Evolutionary conservation across 805 yeast genomes (phyloP).

Genomic region (Blastobotrys robertii): DNA sequence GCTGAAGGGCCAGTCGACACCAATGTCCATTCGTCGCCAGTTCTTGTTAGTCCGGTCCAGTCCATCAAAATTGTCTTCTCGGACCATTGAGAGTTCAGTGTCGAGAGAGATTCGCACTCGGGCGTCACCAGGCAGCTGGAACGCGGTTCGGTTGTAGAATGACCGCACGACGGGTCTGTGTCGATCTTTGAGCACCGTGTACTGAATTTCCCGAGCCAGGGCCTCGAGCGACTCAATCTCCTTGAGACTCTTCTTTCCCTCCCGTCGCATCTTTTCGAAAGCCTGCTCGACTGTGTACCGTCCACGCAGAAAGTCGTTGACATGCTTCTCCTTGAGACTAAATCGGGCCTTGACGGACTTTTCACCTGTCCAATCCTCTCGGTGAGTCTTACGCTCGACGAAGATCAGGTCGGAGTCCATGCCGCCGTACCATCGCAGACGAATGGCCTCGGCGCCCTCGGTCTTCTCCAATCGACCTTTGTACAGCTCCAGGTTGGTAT

Average conservation of each 20-base stretch:
- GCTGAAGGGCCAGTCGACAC: slow-evolving; percentile 89
- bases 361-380: slow-evolving; percentile 99
- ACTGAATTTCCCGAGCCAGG: slow-evolving; percentile 87
- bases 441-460: slow-evolving; percentile 98
- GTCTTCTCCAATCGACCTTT: slow-evolving; percentile 91
- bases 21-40: slow-evolving; percentile 98
- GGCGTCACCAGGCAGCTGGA: slow-evolving; percentile 98
- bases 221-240: slow-evolving; percentile 91
- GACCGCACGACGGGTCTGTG: slow-evolving; percentile 92
- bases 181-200: slow-evolving; percentile 71
- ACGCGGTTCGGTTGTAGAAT: slow-evolving; percentile 95
- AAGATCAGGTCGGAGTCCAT: slow-evolving; percentile 88
- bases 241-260: slow-evolving; percentile 75
- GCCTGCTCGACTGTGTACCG: slow-evolving; percentile 79
- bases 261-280: slow-evolving; percentile 85
- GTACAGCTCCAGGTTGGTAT: slow-evolving; percentile 78
- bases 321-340: slow-evolving; percentile 81
- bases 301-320: slow-evolving; percentile 77
- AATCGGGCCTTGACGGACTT: slow-evolving; percentile 98
- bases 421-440: slow-evolving; percentile 99
- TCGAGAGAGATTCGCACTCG: slow-evolving; percentile 97
- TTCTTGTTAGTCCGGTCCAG: slow-evolving; percentile 79
- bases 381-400: slow-evolving; percentile 94
- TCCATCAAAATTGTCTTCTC: slow-evolving; percentile 97
- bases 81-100: slow-evolving; percentile 92